Conservation (phyloP, 1,284 basidiomycete genomes). For the Cystobasidiaceae sp. region DNA sequence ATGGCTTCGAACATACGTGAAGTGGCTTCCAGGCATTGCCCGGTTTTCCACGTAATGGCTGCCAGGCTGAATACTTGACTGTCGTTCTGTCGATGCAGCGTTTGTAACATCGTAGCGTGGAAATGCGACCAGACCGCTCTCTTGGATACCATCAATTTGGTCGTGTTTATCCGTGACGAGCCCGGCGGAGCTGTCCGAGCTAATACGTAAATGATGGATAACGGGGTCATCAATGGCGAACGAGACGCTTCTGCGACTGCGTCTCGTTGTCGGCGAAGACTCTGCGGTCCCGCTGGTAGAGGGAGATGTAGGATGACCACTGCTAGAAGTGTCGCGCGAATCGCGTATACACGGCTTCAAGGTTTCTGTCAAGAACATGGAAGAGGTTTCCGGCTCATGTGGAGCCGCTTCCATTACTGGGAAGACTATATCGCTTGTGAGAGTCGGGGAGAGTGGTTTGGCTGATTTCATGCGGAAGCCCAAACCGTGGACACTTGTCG, state of each 20-base stretch:
- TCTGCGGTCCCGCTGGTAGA: background rate
- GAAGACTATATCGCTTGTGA: background rate
- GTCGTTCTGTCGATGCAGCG: background rate
- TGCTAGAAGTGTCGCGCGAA: background rate
- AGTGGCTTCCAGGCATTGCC: background rate
- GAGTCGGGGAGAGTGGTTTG: background rate
- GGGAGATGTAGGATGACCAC: background rate
- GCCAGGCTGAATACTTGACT: background rate
- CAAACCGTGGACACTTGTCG: no score
- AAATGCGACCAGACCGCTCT: background rate
- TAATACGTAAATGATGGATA: background rate
- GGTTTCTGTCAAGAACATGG: background rate
- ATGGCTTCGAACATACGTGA: background rate
- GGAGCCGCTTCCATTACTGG: background rate
- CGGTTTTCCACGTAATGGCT: background rate
- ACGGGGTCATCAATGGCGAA: slow-evolving; percentile 3
- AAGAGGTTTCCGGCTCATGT: background rate
- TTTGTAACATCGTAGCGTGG: background rate
- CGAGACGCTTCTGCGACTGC: slow-evolving; percentile 8
- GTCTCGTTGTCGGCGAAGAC: slow-evolving; percentile 3
- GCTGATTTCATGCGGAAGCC: slow-evolving; percentile 1
- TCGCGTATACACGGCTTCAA: background rate
- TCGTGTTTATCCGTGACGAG: background rate
- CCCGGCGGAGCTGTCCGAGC: background rate
- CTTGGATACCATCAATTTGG: background rate